Evolutionary conservation across 2,329 filamentous ascomycete species (phyloP).

Genomic region (Alternaria sp.): DNA sequence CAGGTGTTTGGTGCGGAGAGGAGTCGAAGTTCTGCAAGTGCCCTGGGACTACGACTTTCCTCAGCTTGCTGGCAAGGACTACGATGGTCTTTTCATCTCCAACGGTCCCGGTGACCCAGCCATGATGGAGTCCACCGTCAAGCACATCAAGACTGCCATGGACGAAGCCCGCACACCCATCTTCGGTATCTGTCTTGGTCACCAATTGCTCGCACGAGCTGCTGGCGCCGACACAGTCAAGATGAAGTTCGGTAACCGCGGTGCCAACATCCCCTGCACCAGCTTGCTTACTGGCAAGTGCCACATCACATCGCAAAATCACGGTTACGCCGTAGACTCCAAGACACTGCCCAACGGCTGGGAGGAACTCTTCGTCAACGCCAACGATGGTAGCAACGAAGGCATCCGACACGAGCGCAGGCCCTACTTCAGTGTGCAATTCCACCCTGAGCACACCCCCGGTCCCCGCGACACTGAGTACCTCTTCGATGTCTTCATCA

Average conservation of each 20-base stretch:
- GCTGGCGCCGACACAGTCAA: slow-evolving; percentile 85
- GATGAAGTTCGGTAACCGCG: slow-evolving; percentile 99
- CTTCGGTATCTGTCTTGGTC: slow-evolving; percentile 95
- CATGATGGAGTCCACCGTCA: slow-evolving; percentile 78
- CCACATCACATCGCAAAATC: slow-evolving; percentile 99
- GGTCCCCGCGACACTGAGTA: slow-evolving; percentile 96
- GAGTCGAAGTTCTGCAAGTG: slow-evolving; percentile 91
- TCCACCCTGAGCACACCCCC: slow-evolving; percentile 96
- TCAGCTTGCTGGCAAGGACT: slow-evolving; percentile 76
- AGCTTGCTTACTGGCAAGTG: slow-evolving; percentile 95
- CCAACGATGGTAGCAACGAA: slow-evolving; percentile 98
- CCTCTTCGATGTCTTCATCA: slow-evolving; percentile 95
- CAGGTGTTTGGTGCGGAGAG: slow-evolving; percentile 86
- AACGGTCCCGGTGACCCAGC: slow-evolving; percentile 97
- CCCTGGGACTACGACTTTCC: slow-evolving; percentile 96
- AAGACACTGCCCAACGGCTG: slow-evolving; percentile 77
- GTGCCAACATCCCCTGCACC: slow-evolving; percentile 97
- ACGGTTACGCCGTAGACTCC: slow-evolving; percentile 92
- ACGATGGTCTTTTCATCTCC: slow-evolving; percentile 96
- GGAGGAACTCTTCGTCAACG: slow-evolving; percentile 96
- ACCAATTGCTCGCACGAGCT: slow-evolving; percentile 89
- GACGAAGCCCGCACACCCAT: slow-evolving; percentile 82
- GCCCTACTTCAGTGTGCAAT: slow-evolving; percentile 99
- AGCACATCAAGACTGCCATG: slow-evolving; percentile 78
- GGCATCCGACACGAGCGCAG: slow-evolving; percentile 86